These are phyloP conservation scores for Mycena indigotica DNA, from an alignment of 768 basidiomycete species.

Conservation along the genomic window DNA sequence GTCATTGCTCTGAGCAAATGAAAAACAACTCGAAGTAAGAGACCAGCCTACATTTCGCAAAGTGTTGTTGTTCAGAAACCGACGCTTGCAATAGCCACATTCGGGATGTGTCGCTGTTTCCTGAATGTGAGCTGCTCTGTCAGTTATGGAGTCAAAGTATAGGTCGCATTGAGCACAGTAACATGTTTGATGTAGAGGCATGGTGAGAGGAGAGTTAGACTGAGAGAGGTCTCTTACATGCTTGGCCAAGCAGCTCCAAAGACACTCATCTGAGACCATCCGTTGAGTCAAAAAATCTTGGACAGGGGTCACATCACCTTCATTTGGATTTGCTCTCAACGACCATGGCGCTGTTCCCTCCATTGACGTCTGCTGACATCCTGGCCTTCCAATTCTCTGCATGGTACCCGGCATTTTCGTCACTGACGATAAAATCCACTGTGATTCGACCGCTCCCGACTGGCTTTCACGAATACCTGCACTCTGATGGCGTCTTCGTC, in stretches of 20 bases:
- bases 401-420: conserved; percentile 77
- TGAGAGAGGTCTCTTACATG: background rate
- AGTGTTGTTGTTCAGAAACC: conserved; percentile 24
- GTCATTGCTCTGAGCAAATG: background rate
- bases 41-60: conserved; percentile 22
- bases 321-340: conserved; percentile 1
- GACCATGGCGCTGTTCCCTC: conserved; percentile 51
- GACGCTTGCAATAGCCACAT: conserved; percentile 24
- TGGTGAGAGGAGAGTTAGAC: background rate
- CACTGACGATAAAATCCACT: conserved; percentile 69
- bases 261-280: background rate
- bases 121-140: conserved; percentile 24
- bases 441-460: conserved; percentile 67
- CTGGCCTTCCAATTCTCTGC: conserved; percentile 80
- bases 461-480: conserved; percentile 71
- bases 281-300: too few relatives aligned
- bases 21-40: background rate
- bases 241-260: background rate
- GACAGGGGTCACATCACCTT: too few relatives aligned
- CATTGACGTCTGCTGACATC: conserved; percentile 51
- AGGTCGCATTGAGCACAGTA: conserved; percentile 27
- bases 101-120: conserved; percentile 21
- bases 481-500: conserved; percentile 82
- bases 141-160: conserved; percentile 20
- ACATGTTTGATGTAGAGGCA: conserved; percentile 9